Base-by-base conservation (phyloP, 1,284 basidiomycete genomes). In the Cutaneotrichosporon mucoides region DNA sequence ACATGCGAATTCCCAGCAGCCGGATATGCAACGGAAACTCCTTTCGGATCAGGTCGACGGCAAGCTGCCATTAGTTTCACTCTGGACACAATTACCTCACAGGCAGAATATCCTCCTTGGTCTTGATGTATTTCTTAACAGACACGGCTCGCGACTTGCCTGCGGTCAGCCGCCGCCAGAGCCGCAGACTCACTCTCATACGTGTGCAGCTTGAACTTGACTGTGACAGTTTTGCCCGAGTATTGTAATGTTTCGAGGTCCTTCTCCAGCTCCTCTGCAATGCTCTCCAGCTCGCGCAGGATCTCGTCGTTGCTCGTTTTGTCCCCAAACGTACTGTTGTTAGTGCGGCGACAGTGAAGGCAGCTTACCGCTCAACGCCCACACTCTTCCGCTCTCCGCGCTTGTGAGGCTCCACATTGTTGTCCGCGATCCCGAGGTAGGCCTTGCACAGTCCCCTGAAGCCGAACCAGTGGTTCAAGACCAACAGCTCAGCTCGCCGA, bases 361-460 rank as follows among this genome's bases (percentile, higher is more conserved):
- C 24, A 33, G 64, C 73, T 52, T 67, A 90, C 89, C 88, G 81
- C 79, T 97, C 93, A 15, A 88, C 85, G 2, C 93, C 92, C 41
- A 96, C 89, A 63, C 90, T 92, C 79, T 93, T 95, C 48, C 89
- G 81, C 69, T 90, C 88, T 66, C 90, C 89, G 61, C 91, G 81
- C 63, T 82, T 83, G 52, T 84, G 81, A 1, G 91, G 86, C 60
- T 86, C 80, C 9, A 96, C 90, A 4, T 83, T 77, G 67, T 92
- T 96, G 4, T 87, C 88, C 1, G 88, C 86, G 45, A 96, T 86
- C 4, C 93, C 93, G 6, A 96, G 84, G 74, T 92, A 84, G 0
- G 87, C 87, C 61, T 83, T 72, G 58, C 92, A 82, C 37, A 94
- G 81, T 62, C 86, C 88, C 35, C 82, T 78, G 41, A 90, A 81